Evolutionary conservation across 441 rosid species (phyloP), one percentile per base, ranked within the genome.

Genomic region (Gossypium trilobum): DNA sequence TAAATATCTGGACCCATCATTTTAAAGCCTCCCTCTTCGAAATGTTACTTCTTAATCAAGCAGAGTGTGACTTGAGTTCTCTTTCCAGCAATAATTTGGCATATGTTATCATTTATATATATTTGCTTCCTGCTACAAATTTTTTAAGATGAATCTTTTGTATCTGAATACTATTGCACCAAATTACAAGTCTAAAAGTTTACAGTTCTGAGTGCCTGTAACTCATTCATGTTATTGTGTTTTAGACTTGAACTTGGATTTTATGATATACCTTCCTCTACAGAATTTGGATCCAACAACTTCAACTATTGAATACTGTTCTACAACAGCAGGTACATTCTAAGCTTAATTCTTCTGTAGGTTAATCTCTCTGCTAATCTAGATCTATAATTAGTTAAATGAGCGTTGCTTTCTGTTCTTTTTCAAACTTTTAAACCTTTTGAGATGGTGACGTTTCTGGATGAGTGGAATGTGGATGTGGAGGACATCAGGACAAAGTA

Each of bases 261-360:
- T 73, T 13, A 29, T 70, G 16, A 63, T 62, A 8, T 68, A 31
- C 52, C 65, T 61, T 6, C 71, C 48, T 71, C 57, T 56, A 57
- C 86, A 95, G 96, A 89, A 83, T 82, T 78, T 81, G 84, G 96
- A 87, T 80, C 93, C 95, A 42, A 79, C 75, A 77, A 95, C 97
- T 73, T 89, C 93, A 64, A 73, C 76, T 2, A 87, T 91, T 68
- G 95, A 92, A 64, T 95, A 92, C 77, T 79, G 78, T 68, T 92
- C 95, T 82, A 78, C 93, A 62, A 91, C 99, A 68, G 97, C 99
- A 63, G 99, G 97, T 95, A 85, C 48, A 39, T 75, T 52, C 60
- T 68, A 57, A 61, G 58, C 57, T 71, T 68, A 60, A 58, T 36
- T 62, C 6, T 4, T 72, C 3, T 66, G 60, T 65, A 33, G 71